Evolutionary conservation across 1,139 yeast species (phyloP).

Genomic region (Blastobotrys apis): DNA sequence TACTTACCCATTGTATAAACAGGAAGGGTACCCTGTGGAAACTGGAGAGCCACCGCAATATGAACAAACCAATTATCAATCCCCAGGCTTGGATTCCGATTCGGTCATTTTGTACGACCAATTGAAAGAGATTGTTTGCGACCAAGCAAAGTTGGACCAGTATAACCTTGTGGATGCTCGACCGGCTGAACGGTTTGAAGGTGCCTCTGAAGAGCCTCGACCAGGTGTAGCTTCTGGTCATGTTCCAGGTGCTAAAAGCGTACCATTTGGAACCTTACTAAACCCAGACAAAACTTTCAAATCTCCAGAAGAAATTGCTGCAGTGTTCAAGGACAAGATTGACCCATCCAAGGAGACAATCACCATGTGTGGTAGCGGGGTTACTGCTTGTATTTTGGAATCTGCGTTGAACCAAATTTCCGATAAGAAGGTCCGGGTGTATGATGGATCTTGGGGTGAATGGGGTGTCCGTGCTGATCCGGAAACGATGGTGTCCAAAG

Average conservation of each 20-base stretch:
- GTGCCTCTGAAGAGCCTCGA: constrained; percentile 81
- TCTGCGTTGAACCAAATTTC: constrained; percentile 59
- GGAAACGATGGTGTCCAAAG: constrained; percentile 26
- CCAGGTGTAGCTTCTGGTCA: constrained; percentile 87
- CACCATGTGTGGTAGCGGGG: constrained; percentile 94
- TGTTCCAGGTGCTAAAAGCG: constrained; percentile 71
- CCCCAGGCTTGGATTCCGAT: constrained; percentile 40
- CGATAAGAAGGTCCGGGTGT: constrained; percentile 53
- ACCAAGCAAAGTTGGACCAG: constrained; percentile 44
- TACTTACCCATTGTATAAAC: constrained; percentile 54
- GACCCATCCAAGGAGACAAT: constrained; percentile 41
- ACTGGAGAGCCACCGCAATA: constrained; percentile 27
- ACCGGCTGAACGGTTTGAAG: constrained; percentile 67
- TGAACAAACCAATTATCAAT: constrained; percentile 36
- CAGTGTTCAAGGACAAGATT: constrained; percentile 53
- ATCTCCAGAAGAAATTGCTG: constrained; percentile 43
- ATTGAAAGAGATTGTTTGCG: constrained; percentile 50
- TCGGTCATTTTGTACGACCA: constrained; percentile 64
- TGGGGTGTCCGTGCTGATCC: constrained; percentile 39
- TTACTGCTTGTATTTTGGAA: constrained; percentile 81
- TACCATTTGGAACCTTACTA: constrained; percentile 62
- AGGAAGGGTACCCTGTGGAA: constrained; percentile 40
- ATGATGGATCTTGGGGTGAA: constrained; percentile 93
- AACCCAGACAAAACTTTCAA: constrained; percentile 49
- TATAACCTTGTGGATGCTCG: constrained; percentile 76